Percentiles rank a stretch among this genome's conserved stretches.
These are phyloP conservation scores for Penicillium macrosclerotiorum DNA, from an alignment of 495 filamentous ascomycete species.

Conservation along the genomic window DNA sequence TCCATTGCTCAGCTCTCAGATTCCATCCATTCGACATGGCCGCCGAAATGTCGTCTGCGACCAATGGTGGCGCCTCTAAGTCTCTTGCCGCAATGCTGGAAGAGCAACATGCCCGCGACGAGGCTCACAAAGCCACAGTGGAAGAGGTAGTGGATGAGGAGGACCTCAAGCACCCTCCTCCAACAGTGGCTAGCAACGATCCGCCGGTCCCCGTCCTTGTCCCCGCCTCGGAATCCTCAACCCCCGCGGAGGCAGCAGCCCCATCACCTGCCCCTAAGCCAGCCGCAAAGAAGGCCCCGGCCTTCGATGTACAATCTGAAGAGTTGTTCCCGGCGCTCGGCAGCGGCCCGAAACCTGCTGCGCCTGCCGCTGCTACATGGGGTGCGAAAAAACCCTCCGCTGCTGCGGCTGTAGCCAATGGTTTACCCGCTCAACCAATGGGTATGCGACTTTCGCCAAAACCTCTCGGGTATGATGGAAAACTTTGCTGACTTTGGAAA, in stretches of 20 bases:
- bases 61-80: slow-evolving; percentile 38
- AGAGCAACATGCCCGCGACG: slow-evolving; percentile 68
- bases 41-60: slow-evolving; percentile 39
- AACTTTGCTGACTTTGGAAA: slow-evolving; percentile 1
- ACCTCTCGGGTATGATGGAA: neutral
- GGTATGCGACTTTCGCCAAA: slow-evolving; percentile 25
- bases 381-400: slow-evolving; percentile 56
- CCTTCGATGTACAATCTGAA: slow-evolving; percentile 77
- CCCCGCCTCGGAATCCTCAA: slow-evolving; percentile 14
- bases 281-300: slow-evolving; percentile 43
- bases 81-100: slow-evolving; percentile 72
- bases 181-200: slow-evolving; percentile 42
- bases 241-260: slow-evolving; percentile 17
- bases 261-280: slow-evolving; percentile 32
- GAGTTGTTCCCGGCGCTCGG: slow-evolving; percentile 90
- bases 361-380: slow-evolving; percentile 67
- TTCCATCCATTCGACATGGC: slow-evolving; percentile 38
- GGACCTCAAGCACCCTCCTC: slow-evolving; percentile 59
- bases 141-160: slow-evolving; percentile 82
- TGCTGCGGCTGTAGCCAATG: slow-evolving; percentile 60
- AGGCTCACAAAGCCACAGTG: slow-evolving; percentile 65
- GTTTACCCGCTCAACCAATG: slow-evolving; percentile 45
- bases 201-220: slow-evolving; percentile 19
- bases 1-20: slow-evolving; percentile 4
- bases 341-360: slow-evolving; percentile 61